Conservation (phyloP, 305 asterid genomes). For the Rubia peregrina region DNA sequence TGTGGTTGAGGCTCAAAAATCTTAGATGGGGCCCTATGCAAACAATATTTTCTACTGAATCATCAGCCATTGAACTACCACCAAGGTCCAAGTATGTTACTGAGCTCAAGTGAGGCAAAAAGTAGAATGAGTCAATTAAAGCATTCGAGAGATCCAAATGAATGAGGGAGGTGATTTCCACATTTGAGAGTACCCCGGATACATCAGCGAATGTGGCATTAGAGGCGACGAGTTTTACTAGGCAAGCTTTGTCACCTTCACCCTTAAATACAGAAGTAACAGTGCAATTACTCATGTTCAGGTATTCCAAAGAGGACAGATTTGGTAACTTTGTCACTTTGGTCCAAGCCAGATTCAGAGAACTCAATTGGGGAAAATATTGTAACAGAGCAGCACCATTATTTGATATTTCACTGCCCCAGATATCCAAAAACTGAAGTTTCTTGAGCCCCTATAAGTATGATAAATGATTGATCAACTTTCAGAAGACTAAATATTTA, state of each 20-base stretch:
- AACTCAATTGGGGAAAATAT: conserved; percentile 51
- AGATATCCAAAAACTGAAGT: conserved; percentile 67
- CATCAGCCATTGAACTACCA: conserved; percentile 41
- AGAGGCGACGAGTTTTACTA: conserved; percentile 50
- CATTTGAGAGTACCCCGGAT: conserved; percentile 39
- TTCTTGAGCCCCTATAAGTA: conserved; percentile 50
- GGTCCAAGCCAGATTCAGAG: conserved; percentile 83
- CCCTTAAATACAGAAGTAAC: conserved; percentile 49
- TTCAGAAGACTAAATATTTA: conserved; percentile 9
- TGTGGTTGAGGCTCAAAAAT: conserved; percentile 58
- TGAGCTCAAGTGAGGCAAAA: conserved; percentile 48
- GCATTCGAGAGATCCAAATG: conserved; percentile 66
- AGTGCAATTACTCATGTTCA: conserved; percentile 88
- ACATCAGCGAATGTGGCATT: conserved; percentile 48
- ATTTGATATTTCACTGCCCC: conserved; percentile 79
- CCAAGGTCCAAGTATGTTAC: conserved; percentile 64
- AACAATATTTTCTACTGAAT: conserved; percentile 45
- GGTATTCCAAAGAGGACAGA: conserved; percentile 47
- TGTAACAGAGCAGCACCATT: conserved; percentile 46
- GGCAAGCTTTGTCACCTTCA: conserved; percentile 39
- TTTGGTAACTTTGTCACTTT: conserved; percentile 54
- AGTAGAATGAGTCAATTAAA: conserved; percentile 38
- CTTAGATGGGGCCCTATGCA: conserved; percentile 48
- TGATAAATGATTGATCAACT: conserved; percentile 16
- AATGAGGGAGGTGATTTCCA: conserved; percentile 41